Base-by-base conservation (phyloP, 257 asterid genomes). In the Solanum clarkiae region DNA sequence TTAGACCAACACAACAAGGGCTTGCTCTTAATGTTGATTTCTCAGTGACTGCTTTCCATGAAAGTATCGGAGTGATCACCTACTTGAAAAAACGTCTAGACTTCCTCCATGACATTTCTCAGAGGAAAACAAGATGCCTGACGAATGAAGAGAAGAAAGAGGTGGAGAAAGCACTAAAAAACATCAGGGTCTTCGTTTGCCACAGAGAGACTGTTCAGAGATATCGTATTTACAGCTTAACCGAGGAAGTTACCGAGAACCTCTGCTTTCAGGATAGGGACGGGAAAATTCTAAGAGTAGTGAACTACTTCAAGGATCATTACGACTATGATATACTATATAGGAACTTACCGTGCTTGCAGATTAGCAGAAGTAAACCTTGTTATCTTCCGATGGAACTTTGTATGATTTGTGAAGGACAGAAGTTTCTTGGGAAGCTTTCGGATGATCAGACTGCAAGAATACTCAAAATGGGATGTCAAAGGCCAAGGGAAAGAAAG, bases 321-420 rank as follows among this genome's bases (percentile, higher is more conserved):
- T 94, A 97, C 70, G 93, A 89, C 47, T 95, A 95, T 85, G 98
- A 94, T 79, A 88, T 97, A 59, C 90, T 87, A 87, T 93, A 88
- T 60, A 92, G 90, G 82, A 92, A 92, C 84, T 89, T 97, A 89
- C 99, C 98, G 6, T 97, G 99, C 83, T 90, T 97, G 93, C 94
- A 90, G 91, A 91, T 93, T 54, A 94, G 99, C 88, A 86, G 99
- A 87, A 90, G 98, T 89, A 97, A 89, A 53, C 95, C 97, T 4
- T 97, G 99, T 85, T 97, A 92, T 81, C 89, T 97, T 10, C 99
- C 99, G 3, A 94, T 97, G 99, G 99, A 97, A 84, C 95, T 97
- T 29, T 97, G 98, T 89, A 93, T 92, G 24, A 92, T 97, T 75
- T 97, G 99, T 86, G 98, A 97, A 92, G 99, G 99, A 79, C 99